Conservation (phyloP, 2,329 filamentous ascomycete genomes). For the Lachnum nothofagi region DNA sequence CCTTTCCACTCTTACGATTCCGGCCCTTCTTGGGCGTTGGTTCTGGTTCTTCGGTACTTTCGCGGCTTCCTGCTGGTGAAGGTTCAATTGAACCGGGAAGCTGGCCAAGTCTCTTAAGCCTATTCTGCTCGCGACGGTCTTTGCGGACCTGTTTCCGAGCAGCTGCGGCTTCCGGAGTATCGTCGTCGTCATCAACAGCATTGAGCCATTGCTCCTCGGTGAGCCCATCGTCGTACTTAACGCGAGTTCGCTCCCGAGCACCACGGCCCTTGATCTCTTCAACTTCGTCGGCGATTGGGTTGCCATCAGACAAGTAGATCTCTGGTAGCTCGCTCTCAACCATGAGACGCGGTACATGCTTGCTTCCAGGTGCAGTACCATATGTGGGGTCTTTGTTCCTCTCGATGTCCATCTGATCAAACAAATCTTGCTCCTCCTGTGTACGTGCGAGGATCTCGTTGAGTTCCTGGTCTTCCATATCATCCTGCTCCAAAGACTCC, state of each 20-base stretch:
- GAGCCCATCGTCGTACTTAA: conserved; percentile 93
- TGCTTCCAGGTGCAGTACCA: conserved; percentile 59
- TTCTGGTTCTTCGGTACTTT: conserved; percentile 73
- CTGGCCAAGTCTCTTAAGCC: conserved; percentile 51
- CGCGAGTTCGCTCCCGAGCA: conserved; percentile 87
- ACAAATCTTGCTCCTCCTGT: conserved; percentile 70
- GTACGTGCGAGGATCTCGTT: conserved; percentile 90
- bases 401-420: conserved; percentile 79
- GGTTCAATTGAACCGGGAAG: conserved; percentile 46
- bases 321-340: conserved; percentile 84
- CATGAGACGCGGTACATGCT: conserved; percentile 73
- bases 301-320: conserved; percentile 85
- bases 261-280: conserved; percentile 79
- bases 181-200: conserved; percentile 94
- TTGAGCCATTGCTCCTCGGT: conserved; percentile 99
- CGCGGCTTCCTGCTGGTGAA: conserved; percentile 70
- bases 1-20: conserved; percentile 66
- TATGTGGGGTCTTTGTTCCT: conserved; percentile 63
- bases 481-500: conserved; percentile 72
- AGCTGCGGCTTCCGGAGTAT: conserved; percentile 87
- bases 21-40: conserved; percentile 73
- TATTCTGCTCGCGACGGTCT: conserved; percentile 72
- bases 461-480: conserved; percentile 97
- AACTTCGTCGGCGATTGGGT: conserved; percentile 71
- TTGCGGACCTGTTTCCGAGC: conserved; percentile 82